Percentiles rank a stretch among this genome's conserved stretches.
Conservation (phyloP, 2,329 filamentous ascomycete genomes). For the Cercospora sp. region DNA sequence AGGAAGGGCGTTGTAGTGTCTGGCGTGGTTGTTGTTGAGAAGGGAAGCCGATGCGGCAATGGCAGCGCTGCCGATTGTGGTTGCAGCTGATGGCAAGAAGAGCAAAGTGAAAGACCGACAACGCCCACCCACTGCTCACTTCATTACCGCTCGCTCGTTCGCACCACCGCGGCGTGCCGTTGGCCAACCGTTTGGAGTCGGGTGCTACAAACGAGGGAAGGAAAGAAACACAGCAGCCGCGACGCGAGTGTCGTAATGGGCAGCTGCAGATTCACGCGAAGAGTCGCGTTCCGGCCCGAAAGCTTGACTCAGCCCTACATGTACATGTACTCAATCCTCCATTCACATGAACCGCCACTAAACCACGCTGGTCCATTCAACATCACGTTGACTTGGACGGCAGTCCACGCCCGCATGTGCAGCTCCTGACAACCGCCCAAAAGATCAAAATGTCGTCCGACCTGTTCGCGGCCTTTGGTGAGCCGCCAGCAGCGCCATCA, state of each 20-base stretch:
- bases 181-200: neutral
- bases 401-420: neutral
- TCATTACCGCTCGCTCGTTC: neutral
- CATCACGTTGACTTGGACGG: neutral
- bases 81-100: neutral
- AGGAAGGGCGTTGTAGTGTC: neutral
- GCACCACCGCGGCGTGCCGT: neutral
- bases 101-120: neutral
- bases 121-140: neutral
- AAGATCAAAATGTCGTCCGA: constrained; percentile 53
- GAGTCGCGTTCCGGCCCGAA: neutral
- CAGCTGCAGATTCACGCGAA: neutral
- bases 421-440: neutral
- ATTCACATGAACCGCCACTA: neutral
- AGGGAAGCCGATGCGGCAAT: neutral
- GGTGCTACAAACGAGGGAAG: neutral
- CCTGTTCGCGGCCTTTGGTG: constrained; percentile 54
- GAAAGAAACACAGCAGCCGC: neutral
- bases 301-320: neutral
- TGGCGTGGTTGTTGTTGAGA: neutral
- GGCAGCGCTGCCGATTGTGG: neutral
- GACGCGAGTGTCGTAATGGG: neutral
- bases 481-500: constrained; percentile 9
- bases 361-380: neutral
- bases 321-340: neutral